phyloP scores from a whole-genome alignment of 345 rosid genomes.

The Durio zibethinus region DNA sequence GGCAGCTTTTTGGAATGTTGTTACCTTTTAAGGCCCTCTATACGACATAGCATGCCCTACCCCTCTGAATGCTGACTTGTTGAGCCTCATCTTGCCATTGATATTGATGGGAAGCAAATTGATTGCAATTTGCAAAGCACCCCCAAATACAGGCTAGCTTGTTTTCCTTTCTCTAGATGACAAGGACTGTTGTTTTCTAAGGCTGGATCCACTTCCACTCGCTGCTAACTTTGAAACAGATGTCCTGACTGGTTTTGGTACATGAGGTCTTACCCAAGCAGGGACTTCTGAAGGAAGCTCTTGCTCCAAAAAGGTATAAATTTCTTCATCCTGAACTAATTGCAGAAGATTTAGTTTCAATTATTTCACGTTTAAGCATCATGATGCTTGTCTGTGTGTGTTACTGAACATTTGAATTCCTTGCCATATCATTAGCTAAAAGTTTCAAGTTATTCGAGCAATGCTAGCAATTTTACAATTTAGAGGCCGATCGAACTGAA shows the following conservation, averaged over 20 bases:
- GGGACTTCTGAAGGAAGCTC: slow-evolving; percentile 41
- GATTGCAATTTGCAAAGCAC: slow-evolving; percentile 31
- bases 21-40: not conserved
- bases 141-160: slow-evolving; percentile 13
- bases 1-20: not conserved
- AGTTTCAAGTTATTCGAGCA: not conserved
- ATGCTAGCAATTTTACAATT: not conserved
- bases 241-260: slow-evolving; percentile 18
- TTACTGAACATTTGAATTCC: not conserved
- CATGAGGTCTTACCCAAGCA: slow-evolving; percentile 5
- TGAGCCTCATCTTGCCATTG: not conserved
- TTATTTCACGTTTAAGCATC: no score
- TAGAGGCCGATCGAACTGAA: not conserved
- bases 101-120: no score
- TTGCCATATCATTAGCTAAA: not conserved
- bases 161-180: slow-evolving; percentile 28
- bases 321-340: slow-evolving; percentile 53
- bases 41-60: not conserved
- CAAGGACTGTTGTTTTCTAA: slow-evolving; percentile 39
- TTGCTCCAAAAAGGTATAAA: slow-evolving; percentile 54
- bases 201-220: slow-evolving; percentile 18
- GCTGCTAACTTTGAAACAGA: slow-evolving; percentile 15
- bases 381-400: no score
- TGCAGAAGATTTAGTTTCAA: not conserved
- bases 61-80: not conserved